Evolutionary conservation across 2,329 filamentous ascomycete genomes (phyloP).

Genomic region (Pseudopyrenochaeta lycopersici): DNA sequence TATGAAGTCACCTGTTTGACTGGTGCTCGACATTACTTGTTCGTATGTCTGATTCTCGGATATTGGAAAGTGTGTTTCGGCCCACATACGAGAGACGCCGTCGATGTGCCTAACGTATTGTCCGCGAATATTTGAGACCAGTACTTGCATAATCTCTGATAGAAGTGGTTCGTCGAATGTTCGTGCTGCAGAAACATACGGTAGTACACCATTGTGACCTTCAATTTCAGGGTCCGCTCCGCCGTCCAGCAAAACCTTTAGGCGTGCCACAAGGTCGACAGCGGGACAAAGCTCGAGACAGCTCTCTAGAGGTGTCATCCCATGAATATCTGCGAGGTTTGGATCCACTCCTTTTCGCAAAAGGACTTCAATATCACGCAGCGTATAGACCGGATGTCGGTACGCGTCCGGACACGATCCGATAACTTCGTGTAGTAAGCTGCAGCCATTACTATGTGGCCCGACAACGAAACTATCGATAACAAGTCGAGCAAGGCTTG

Average conservation of each 20-base stretch:
- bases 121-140: conserved; percentile 36
- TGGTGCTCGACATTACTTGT: conserved; percentile 33
- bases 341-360: conserved; percentile 38
- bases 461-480: conserved; percentile 27
- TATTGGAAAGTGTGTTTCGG: conserved; percentile 38
- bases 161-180: conserved; percentile 36
- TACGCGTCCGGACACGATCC: conserved; percentile 41
- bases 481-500: conserved; percentile 29
- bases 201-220: conserved; percentile 28
- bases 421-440: conserved; percentile 40
- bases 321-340: conserved; percentile 25
- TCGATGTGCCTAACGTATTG: conserved; percentile 16
- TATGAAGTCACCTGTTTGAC: conserved; percentile 29
- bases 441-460: conserved; percentile 21
- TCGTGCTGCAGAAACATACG: conserved; percentile 37
- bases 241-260: conserved; percentile 34
- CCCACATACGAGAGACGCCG: conserved; percentile 24
- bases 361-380: conserved; percentile 41
- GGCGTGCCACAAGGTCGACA: conserved; percentile 36
- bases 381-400: conserved; percentile 39
- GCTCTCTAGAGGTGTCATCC: conserved; percentile 31
- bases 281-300: conserved; percentile 39
- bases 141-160: conserved; percentile 31
- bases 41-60: conserved; percentile 26
- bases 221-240: conserved; percentile 43